phyloP scores from a whole-genome alignment of 2,329 filamentous ascomycete species.

The Xylariaceae sp. region DNA sequence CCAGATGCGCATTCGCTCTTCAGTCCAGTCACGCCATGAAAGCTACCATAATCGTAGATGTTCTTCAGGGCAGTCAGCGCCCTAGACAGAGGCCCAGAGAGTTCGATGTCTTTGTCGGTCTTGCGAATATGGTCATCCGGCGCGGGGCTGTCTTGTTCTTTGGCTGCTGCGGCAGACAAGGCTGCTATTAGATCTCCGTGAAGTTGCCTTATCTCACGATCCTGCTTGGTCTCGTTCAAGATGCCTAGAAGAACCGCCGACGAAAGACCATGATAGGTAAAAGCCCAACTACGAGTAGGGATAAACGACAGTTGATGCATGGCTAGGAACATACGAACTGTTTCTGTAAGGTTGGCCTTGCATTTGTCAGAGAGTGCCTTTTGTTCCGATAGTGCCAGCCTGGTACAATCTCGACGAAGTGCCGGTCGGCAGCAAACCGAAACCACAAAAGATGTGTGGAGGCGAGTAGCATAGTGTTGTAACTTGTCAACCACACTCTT shows the following conservation, averaged over 20 bases:
- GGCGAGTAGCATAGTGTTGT: slow-evolving; percentile 60
- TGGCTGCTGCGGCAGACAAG: slow-evolving; percentile 60
- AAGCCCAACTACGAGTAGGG: slow-evolving; percentile 64
- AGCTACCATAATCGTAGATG: slow-evolving; percentile 62
- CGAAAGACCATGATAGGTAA: slow-evolving; percentile 64
- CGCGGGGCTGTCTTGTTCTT: slow-evolving; percentile 51
- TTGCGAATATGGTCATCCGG: slow-evolving; percentile 47
- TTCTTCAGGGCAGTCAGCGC: slow-evolving; percentile 59
- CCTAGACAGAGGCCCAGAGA: slow-evolving; percentile 58
- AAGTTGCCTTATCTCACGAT: slow-evolving; percentile 59
- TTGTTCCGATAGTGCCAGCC: slow-evolving; percentile 51
- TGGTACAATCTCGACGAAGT: slow-evolving; percentile 49
- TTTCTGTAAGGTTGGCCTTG: slow-evolving; percentile 60
- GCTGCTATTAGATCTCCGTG: slow-evolving; percentile 62
- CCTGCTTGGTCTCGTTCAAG: slow-evolving; percentile 58
- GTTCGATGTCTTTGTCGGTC: slow-evolving; percentile 57
- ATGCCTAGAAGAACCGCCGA: slow-evolving; percentile 63
- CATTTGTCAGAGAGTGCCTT: slow-evolving; percentile 53
- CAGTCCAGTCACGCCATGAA: slow-evolving; percentile 44
- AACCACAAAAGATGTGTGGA: slow-evolving; percentile 62
- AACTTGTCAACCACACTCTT: slow-evolving; percentile 60
- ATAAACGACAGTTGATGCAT: slow-evolving; percentile 67
- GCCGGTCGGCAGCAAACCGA: slow-evolving; percentile 63
- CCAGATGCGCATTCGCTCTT: slow-evolving; percentile 48
- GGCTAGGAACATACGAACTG: slow-evolving; percentile 64